Evolutionary conservation across 2,329 filamentous ascomycete species (phyloP), one percentile per base, ranked within the genome.

Genomic region (Arthrinium phaeospermum): DNA sequence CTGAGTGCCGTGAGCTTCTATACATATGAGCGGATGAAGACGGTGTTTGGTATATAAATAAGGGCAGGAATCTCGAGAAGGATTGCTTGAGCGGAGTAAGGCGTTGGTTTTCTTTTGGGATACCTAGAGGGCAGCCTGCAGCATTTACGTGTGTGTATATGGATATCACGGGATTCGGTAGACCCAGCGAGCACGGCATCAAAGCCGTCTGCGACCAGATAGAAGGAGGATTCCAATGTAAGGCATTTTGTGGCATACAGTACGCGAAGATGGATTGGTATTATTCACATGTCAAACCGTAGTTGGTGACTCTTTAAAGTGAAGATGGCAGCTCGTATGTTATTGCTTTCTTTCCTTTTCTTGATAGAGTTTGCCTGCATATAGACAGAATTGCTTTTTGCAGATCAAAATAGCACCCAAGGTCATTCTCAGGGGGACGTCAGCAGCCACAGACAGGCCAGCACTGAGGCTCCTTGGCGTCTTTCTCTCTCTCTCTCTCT

Each of bases 1-100:
- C 93, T 99, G 94, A 91, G 85, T 41, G 96, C 96, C 16, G 86
- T 89, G 71, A 87, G 86, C 76, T 92, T 92, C 79, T 92, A 89
- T 79, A 90, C 89, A 22, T 92, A 92, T 77, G 90, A 92, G 81
- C 86, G 90, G 73, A 83, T 88, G 76, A 92, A 92, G 85, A 87
- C 84, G 64, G 83, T 86, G 75, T 83, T 95, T 75, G 91, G 90
- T 57, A 94, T 95, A 78, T 94, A 85, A 79, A 80, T 19, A 24
- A 47, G n/a, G 45, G 14, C 19, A 27, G 67, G 41, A 12, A 22
- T 22, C 14, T 19, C 7, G 41, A 47, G 41, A 47, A 27, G 67
- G 44, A 41, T 41, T n/a, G 41, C 45, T 47, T 47, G 41, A 41
- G n/a, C 14, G 67, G 67, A 45, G 67, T n/a, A 46, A 30, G 41